A percentile compares a stretch with the other conserved stretches of the same genome.
Conservation (phyloP, 1,284 basidiomycete genomes). For the Cystobasidiaceae sp. region DNA sequence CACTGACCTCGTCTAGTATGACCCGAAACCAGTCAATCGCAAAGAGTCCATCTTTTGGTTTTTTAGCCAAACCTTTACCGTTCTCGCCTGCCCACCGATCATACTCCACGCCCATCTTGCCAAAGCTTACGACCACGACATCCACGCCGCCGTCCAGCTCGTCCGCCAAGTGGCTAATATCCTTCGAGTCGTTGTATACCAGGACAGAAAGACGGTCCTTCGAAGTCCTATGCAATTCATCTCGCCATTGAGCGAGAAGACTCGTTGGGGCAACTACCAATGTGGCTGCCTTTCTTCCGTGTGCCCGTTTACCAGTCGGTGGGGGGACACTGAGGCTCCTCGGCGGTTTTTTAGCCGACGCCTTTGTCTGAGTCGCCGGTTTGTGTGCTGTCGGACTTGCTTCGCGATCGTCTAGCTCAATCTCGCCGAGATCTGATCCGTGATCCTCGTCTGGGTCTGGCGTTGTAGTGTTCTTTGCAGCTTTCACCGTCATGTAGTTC, state of each 20-base stretch:
- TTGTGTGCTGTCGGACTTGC: too few species aligned
- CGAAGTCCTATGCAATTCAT: constrained; percentile 66
- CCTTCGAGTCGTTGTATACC: constrained; percentile 82
- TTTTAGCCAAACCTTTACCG: constrained; percentile 18
- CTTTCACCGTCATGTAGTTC: constrained; percentile 47
- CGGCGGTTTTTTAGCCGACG: too few species aligned
- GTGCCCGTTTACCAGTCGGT: background rate
- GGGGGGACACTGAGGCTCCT: too few species aligned
- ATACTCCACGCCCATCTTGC: constrained; percentile 50
- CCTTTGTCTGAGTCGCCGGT: too few species aligned
- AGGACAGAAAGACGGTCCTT: constrained; percentile 62
- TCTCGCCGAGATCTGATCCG: constrained; percentile 32
- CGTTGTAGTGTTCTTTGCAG: background rate
- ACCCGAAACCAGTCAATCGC: constrained; percentile 60
- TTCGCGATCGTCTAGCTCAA: too few species aligned
- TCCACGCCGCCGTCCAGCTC: constrained; percentile 59
- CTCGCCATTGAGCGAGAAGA: constrained; percentile 81
- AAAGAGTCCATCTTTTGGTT: constrained; percentile 30
- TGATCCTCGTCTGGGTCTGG: constrained; percentile 20
- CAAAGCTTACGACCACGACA: constrained; percentile 85
- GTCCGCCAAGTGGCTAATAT: constrained; percentile 61
- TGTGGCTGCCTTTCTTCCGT: constrained; percentile 51
- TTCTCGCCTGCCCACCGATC: constrained; percentile 7
- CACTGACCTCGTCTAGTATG: constrained; percentile 51
- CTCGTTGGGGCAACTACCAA: constrained; percentile 91